Percentiles rank a stretch among this genome's conserved stretches.
These are phyloP conservation scores for Fusarium foetens DNA, from an alignment of 2,329 filamentous ascomycete genomes.

Conservation along the genomic window DNA sequence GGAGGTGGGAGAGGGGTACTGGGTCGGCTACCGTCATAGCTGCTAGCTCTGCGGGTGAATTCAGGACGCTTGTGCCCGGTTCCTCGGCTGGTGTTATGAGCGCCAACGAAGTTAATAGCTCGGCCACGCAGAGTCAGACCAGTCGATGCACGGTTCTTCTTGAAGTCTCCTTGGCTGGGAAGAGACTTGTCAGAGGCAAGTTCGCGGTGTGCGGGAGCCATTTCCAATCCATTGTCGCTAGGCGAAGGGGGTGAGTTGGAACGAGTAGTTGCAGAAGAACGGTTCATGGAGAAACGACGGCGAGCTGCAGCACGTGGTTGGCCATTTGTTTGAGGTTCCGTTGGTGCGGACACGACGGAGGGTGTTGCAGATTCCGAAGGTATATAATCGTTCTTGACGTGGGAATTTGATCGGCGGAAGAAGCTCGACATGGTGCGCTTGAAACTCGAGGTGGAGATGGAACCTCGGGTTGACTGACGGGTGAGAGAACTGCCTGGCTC, in stretches of 20 bases:
- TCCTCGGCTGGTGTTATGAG: constrained; percentile 37
- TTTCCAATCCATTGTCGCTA: constrained; percentile 55
- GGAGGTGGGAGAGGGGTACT: constrained; percentile 32
- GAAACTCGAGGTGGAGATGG: constrained; percentile 57
- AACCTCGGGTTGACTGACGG: constrained; percentile 55
- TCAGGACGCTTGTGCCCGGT: constrained; percentile 39
- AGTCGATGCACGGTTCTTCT: constrained; percentile 63
- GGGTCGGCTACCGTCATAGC: constrained; percentile 57
- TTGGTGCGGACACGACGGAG: constrained; percentile 40
- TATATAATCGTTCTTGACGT: constrained; percentile 39
- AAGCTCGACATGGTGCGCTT: constrained; percentile 62
- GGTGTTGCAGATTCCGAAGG: constrained; percentile 41
- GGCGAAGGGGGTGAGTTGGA: constrained; percentile 64
- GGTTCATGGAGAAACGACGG: constrained; percentile 60
- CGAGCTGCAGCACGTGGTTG: constrained; percentile 43
- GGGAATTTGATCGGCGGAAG: constrained; percentile 57
- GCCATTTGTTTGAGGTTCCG: constrained; percentile 44
- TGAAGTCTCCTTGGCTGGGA: constrained; percentile 58
- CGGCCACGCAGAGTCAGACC: constrained; percentile 60
- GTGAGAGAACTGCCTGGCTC: constrained; percentile 48
- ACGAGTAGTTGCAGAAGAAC: constrained; percentile 57
- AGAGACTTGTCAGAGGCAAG: constrained; percentile 46
- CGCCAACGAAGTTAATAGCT: constrained; percentile 59
- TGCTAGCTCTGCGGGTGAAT: constrained; percentile 55
- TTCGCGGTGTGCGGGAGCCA: constrained; percentile 47